Evolutionary conservation across 2,329 filamentous ascomycete genomes (phyloP), one percentile per base, ranked within the genome.

Genomic region (Chaetoscypha palmicola): DNA sequence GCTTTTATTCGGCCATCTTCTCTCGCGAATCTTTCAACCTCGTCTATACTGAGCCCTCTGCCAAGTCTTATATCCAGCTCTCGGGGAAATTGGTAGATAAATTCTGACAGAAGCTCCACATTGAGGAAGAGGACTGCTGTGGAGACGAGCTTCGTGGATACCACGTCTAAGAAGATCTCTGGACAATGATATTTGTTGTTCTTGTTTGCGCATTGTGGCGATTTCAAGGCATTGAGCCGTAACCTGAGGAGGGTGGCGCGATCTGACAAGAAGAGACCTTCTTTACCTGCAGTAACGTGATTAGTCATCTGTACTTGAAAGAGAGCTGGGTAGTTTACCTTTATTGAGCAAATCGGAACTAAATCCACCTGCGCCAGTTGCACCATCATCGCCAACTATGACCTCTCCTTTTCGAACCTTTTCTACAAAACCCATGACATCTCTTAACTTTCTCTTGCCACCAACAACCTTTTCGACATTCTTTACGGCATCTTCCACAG

Each of bases 61-160:
- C 91, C 88, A 9, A 98, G 81, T 24, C 90, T 79, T 47, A 83
- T 70, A 63, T 98, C 92, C 10, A 98, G 76, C 62, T 96, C 89
- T 30, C 92, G 79, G 0, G 92, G 92, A 66, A 98, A 98, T 62
- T 92, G 89, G 68, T 96, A 95, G 69, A 95, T 96, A 64, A 97
- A 98, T 61, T 98, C 94, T 2, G 86, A 91, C 14, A 98, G 77
- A 16, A 98, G 76, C 68, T 98, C 94, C 9, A 97, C 92, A 59
- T 98, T 96, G 22, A 98, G 76, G 72, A 98, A 98, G 0, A 98
- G 78, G 7, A 98, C 92, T 2, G 92, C 91, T 0, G 92, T 98
- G 1, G 88, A 84, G 2, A 91, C 94, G 38, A 98, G 77, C 66
- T 97, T 97, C 55, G 90, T 87, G 1, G 92, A 90, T 2, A 95